Conservation (phyloP, 352 stramenopile species). For the Aphanomyces invadans region DNA sequence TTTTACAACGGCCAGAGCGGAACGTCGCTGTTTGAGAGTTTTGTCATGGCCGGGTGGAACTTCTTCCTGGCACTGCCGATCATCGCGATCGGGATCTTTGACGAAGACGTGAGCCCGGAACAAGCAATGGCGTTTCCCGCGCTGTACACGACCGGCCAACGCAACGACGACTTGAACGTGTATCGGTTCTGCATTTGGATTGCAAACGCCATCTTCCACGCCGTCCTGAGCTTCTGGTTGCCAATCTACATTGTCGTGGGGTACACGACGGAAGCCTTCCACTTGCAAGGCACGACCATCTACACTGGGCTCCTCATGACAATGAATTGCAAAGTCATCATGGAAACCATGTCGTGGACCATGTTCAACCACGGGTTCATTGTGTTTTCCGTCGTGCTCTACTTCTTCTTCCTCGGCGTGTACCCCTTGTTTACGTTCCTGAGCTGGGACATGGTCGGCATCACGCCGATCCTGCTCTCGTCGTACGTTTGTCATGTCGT, state of each 20-base stretch:
- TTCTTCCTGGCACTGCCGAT: conserved; percentile 86
- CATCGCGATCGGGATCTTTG: conserved; percentile 71
- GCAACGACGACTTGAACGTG: conserved; percentile 63
- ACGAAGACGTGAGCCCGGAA: conserved; percentile 60
- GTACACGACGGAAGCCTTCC: conserved; percentile 29
- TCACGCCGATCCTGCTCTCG: conserved; percentile 44
- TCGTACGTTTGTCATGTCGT: conserved; percentile 30
- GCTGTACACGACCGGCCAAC: conserved; percentile 53
- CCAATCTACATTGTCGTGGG: conserved; percentile 38
- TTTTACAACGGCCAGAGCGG: conserved; percentile 78
- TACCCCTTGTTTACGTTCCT: conserved; percentile 46
- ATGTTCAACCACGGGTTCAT: conserved; percentile 55
- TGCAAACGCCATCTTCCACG: conserved; percentile 53
- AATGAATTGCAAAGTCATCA: conserved; percentile 61
- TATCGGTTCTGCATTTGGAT: conserved; percentile 52
- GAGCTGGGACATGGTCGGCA: conserved; percentile 44
- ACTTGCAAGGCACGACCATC: conserved; percentile 50
- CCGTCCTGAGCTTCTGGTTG: conserved; percentile 55
- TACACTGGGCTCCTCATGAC: conserved; percentile 71
- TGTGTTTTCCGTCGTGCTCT: conserved; percentile 47
- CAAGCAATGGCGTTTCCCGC: conserved; percentile 51
- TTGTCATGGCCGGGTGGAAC: conserved; percentile 72
- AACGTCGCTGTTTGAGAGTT: conserved; percentile 77
- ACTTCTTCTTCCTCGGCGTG: conserved; percentile 54
- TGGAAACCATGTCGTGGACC: conserved; percentile 73